Base-by-base conservation (phyloP, 768 basidiomycete species). In the Mycena indigotica region DNA sequence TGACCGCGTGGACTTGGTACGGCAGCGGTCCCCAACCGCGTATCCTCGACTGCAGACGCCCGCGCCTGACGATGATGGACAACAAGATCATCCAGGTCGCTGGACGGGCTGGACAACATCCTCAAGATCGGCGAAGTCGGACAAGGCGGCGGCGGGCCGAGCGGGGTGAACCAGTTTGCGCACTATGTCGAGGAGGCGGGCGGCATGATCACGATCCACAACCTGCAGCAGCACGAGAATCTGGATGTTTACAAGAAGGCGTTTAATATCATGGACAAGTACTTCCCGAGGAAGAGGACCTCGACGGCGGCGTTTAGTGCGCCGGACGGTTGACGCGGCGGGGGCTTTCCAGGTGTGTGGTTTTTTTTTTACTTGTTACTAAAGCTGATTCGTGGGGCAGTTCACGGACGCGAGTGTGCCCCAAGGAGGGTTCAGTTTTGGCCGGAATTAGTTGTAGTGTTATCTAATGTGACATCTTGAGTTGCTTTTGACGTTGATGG, bases 221-320 rank as follows among this genome's bases (percentile, higher is more conserved):
- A 98, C 73, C 85, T 98, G 54, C 97, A 99, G 77, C 95, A 96
- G 74, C 97, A 98, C 74, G 96, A 99, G 78, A 99, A 99, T 76
- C 75, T 98, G 75, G 96, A 98, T 67, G 98, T 99, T 67, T 99
- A 99, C 80, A 98, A 98, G 85, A 98, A 99, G 80, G 96, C 95
- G 45, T 99, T 95, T 83, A 93, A 93, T 73, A 97, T 93, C 68
- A 93, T 93, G 90, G 90, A 93, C 77, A 95, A 95, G 70, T 97
- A 96, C 80, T 97, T 96, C 89, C 93, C 95, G 94, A 95, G 60
- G 96, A 98, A 69, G 96, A 98, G 72, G 96, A 95, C 50, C 80
- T 91, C 49, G 93, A 93, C 68, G 69, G 86, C 91, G 53, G 88
- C 84, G 23, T 88, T 93, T 66, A 83, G 77, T 52, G 87, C 86